Evolutionary conservation across 2,329 filamentous ascomycete genomes (phyloP).

Genomic region (Diaporthe sp.): DNA sequence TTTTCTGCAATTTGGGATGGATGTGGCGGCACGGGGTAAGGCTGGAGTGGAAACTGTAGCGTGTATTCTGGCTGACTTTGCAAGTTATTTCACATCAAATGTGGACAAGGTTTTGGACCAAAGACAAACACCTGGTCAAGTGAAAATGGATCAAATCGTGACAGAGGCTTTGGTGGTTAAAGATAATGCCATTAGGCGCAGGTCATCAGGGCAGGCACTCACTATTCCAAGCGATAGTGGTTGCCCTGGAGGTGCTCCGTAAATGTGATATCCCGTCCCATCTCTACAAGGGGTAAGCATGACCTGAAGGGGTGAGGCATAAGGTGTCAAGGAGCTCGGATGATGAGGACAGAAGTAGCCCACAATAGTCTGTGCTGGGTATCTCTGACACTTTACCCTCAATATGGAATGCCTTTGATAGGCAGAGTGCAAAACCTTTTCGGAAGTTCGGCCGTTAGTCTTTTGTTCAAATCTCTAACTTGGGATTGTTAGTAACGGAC

Average conservation of each 20-base stretch:
- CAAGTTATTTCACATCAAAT: neutral
- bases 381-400: neutral
- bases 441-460: neutral
- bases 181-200: neutral
- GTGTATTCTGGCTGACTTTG: no score
- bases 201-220: neutral
- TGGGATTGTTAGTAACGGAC: neutral
- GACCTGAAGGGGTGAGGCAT: constrained; percentile 7
- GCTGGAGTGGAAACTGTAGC: neutral
- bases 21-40: no score
- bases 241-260: no score
- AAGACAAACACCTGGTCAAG: no score
- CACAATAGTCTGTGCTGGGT: neutral
- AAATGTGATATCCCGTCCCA: neutral
- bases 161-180: neutral
- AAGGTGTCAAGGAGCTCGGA: constrained; percentile 17
- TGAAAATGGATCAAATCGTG: neutral
- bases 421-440: neutral
- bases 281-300: neutral
- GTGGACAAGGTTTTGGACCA: neutral
- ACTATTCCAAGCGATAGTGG: neutral
- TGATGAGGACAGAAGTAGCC: neutral
- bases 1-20: neutral
- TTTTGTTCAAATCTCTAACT: neutral
- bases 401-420: neutral